phyloP scores from a whole-genome alignment of 345 rosid genomes.

The Murraya paniculata region DNA sequence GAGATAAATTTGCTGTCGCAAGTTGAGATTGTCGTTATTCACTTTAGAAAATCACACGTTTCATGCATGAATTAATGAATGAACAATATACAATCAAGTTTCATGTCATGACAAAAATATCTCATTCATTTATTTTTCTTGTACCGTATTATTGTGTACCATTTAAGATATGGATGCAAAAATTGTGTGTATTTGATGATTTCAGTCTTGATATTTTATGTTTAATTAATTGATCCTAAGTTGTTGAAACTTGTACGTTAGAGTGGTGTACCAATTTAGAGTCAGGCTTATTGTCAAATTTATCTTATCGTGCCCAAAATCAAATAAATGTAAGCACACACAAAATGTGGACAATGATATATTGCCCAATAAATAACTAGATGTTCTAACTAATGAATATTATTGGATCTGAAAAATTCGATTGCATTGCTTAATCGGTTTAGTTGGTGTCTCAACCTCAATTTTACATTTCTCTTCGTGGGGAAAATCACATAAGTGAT shows the following conservation, averaged over 20 bases:
- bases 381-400: background rate
- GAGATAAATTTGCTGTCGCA: too few species aligned
- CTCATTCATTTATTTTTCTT: background rate
- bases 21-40: background rate
- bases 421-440: background rate
- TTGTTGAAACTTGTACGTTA: background rate
- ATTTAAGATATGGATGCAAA: background rate
- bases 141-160: background rate
- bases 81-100: background rate
- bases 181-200: background rate
- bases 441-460: conserved; percentile 2
- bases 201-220: background rate
- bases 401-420: background rate
- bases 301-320: background rate
- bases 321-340: background rate
- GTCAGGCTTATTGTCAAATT: background rate
- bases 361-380: background rate
- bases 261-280: background rate
- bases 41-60: background rate
- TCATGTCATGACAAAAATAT: background rate
- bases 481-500: background rate
- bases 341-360: background rate
- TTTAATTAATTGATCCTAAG: background rate
- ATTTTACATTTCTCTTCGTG: background rate
- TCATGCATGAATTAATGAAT: background rate